A percentile compares a stretch with the other conserved stretches of the same genome.
phyloP scores from a whole-genome alignment of 2,329 filamentous ascomycete genomes.

The Dactylellina sp. region DNA sequence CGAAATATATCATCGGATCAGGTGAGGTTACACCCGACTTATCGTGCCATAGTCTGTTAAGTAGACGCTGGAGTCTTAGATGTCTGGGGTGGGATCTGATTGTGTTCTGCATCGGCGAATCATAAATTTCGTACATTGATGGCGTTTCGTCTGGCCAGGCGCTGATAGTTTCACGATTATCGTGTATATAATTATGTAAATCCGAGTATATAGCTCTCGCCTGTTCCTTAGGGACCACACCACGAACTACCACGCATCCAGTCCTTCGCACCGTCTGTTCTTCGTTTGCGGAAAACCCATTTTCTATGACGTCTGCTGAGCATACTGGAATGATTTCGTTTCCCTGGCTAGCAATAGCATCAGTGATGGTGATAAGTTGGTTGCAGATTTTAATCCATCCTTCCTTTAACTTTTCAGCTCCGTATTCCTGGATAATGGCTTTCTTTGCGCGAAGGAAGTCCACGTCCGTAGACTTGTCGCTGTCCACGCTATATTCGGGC shows the following conservation, averaged over 20 bases:
- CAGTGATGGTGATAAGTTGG: slow-evolving; percentile 62
- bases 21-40: slow-evolving; percentile 59
- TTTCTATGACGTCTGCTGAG: slow-evolving; percentile 60
- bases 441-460: slow-evolving; percentile 62
- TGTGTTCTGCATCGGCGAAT: slow-evolving; percentile 64
- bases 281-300: slow-evolving; percentile 57
- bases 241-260: slow-evolving; percentile 61
- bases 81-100: slow-evolving; percentile 64
- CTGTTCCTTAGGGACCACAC: slow-evolving; percentile 58
- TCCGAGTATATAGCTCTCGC: slow-evolving; percentile 61
- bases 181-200: slow-evolving; percentile 62
- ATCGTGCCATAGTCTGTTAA: slow-evolving; percentile 65
- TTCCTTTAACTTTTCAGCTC: slow-evolving; percentile 62
- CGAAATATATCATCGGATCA: slow-evolving; percentile 64
- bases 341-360: slow-evolving; percentile 63
- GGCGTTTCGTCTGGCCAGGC: slow-evolving; percentile 64
- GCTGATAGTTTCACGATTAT: slow-evolving; percentile 62
- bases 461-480: slow-evolving; percentile 56
- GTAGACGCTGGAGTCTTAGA: slow-evolving; percentile 62
- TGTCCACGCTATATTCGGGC: slow-evolving; percentile 59
- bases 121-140: slow-evolving; percentile 64
- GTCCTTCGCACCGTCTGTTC: slow-evolving; percentile 61
- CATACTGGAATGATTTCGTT: slow-evolving; percentile 63
- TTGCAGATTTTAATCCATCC: slow-evolving; percentile 65
- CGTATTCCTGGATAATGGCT: slow-evolving; percentile 63